Evolutionary conservation across 73 alveolate species (phyloP), one percentile per base, ranked within the genome.

Genomic region (Paramecium octaurelia): DNA sequence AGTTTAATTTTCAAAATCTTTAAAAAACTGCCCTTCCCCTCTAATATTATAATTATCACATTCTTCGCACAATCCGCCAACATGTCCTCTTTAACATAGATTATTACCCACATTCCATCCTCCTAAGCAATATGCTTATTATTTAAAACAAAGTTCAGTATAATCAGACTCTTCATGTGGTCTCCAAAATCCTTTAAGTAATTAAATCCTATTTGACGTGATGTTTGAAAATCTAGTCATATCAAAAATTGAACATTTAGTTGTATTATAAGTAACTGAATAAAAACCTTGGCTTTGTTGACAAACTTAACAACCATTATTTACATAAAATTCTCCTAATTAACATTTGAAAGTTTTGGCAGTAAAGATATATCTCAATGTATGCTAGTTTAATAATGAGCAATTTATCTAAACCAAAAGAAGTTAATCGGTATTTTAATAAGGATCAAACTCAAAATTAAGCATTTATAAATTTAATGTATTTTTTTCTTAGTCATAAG

Each of bases 11-110:
- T 48, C 59, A 8, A 14, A 16, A 8, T 48, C 59, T 48, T 48
- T 48, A 3, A 48, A 48, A 24, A 48, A 48, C 1, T 59, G 9
- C 21, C 77, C 40, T 24, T 11, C 43, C 16, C 43, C 40, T 24
- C 40, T 24, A 16, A 59, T 24, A 21, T 59, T 59, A 24, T 59
- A 21, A 59, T 46, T 69, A 50, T 85, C 92, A 85, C 92, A 85
- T 29, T 85, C 92, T 21, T 85, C 34, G 20, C 92, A 85, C 11
- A 85, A 43, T 31, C 84, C 92, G 12, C 92, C 92, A 57, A 85
- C 58, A 85, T 85, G 38, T 24, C 92, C 92, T 46, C 21, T 75
- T 2, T 12, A n/a, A 31, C 92, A 85, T 12, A 54, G 6, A 18
- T 85, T 24, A 48, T 85, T 48, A 29, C 92, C 92, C 12, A 54